Base-by-base conservation (phyloP, 805 yeast species). In the Candida tallmaniae region DNA sequence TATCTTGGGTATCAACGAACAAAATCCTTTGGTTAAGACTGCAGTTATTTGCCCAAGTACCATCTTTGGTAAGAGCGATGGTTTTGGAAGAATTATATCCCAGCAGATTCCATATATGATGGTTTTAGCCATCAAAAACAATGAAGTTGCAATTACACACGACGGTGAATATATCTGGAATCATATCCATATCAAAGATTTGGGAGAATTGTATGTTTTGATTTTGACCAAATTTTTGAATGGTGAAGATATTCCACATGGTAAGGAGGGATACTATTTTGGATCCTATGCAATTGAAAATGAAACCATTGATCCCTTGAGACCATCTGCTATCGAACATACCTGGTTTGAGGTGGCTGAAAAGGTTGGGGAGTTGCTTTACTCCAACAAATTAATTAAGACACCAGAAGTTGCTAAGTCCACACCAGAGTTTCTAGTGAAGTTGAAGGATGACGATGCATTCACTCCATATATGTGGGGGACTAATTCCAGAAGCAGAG, bases 221-320 rank as follows among this genome's bases (percentile, higher is more conserved):
- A 32, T 64, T 7, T 34, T 62, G 13, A 15, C 43, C 5, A 51
- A 46, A 27, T 36, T 60, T 11, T 13, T 56, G 2, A 29, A 37
- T 5, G 51, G 50, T 11, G 46, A 46, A 25, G 26, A 41, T 6
- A 41, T 62, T 28, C 55, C 55, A 8, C 44, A 49, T 13, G 62
- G 62, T 6, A 46, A 41, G 30, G 30, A 54, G 7, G 70, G 70
- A 5, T 62, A 58, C 38, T 62, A 62, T 37, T 63, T 64, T 45
- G 59, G 53, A 2, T 52, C 60, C 5, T 46, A 42, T 21, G 16
- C 32, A 12, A 4, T 36, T 7, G 23, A 26, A 11, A 32, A 41
- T 23, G 51, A 48, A 15, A 22, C 36, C 6, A 30, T 29, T 29
- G 31, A 40, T 14, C n/a, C n/a, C n/a, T 29, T 26, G 6, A 27